Evolutionary conservation across 1,284 basidiomycete genomes (phyloP), one percentile per base, ranked within the genome.

Genomic region (Sanguinoderma infundibulare): DNA sequence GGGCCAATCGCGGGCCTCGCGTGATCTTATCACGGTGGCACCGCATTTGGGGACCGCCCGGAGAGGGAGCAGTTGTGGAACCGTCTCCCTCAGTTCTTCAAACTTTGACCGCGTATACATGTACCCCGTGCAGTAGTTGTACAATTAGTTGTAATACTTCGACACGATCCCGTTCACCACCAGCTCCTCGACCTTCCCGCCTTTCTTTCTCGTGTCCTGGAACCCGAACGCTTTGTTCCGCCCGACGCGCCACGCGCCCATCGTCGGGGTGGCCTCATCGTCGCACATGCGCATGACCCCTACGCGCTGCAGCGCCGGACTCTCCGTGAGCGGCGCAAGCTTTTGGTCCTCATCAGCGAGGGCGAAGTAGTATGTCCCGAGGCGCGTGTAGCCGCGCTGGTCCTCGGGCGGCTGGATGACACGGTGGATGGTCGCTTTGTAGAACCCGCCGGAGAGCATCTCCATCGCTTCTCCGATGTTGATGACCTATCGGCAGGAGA

Each of bases 381-480:
- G 74, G n/a, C 84, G 77, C 47, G 80, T 73, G 59, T 76, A 73
- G 28, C 77, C 74, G 7, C 72, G 77, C 65, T 86, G 84, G 66
- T 86, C 83, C 2, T 70, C 63, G 1, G 82, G 82, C 0, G 81
- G 83, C 59, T 79, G 76, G 15, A 79, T 62, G 34, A 83, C 81
- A 60, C 78, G 73, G 62, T 72, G 72, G 30, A 73, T 70, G 5
- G 70, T 75, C 17, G 72, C 72, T 61, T 76, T 77, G 70, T 81
- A 75, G 65, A 75, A 78, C 5, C 81, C 81, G 3, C 84, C 85
- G 1, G 83, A 83, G 7, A 87, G 73, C 71, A 87, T 86, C 36
- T 81, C 79, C 47, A 87, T 69, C 0, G 79, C 79, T 64, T 90
- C 88, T 12, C 87, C 88, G 0, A 81, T 80, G 65, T 90, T 86